Evolutionary conservation across 2,329 filamentous ascomycete species (phyloP), one percentile per base, ranked within the genome.

Genomic region (Penicillium sp.): DNA sequence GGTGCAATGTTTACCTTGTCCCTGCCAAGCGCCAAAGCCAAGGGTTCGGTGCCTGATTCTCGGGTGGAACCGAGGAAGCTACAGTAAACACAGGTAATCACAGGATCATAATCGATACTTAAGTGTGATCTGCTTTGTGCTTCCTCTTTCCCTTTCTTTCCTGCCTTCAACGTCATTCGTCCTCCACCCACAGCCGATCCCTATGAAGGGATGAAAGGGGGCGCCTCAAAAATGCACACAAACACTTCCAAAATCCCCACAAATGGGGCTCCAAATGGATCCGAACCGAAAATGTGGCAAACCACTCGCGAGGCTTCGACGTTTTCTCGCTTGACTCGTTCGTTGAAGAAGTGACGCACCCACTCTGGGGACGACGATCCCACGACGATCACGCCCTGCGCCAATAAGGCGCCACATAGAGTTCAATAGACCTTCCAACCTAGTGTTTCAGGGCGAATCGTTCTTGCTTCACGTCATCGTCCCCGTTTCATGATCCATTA

Each of bases 361-460:
- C 54, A 57, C 57, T 55, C 49, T 25, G 54, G 57, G 54, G 54
- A 11, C 33, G 41, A 49, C 27, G 57, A 59, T 59, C 57, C 33
- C 29, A 31, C 29, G 29, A 31, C 14, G 29, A 31, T 37, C 48
- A 35, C 33, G 37, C 31, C 22, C 6, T n/a, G 14, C 31, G 45
- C 57, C 57, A 59, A 57, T 59, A 22, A 40, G 26, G 25, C 49
- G 26, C 18, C 26, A 22, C 33, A 22, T 40, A 48, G 22, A 49
- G 33, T 55, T 57, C 57, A 55, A 59, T 59, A 59, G 54, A 45
- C 46, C 51, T 46, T 18, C 41, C 20, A 18, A 11, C n/a, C 54
- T 59, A 57, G 57, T 48, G 57, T 59, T 59, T 59, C 57, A 59
- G 51, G 37, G 48, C 44, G 35, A 54, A 59, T 59, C 49, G 46